Evolutionary conservation across 495 filamentous ascomycete species (phyloP).

Genomic region (Geopyxis carbonaria): DNA sequence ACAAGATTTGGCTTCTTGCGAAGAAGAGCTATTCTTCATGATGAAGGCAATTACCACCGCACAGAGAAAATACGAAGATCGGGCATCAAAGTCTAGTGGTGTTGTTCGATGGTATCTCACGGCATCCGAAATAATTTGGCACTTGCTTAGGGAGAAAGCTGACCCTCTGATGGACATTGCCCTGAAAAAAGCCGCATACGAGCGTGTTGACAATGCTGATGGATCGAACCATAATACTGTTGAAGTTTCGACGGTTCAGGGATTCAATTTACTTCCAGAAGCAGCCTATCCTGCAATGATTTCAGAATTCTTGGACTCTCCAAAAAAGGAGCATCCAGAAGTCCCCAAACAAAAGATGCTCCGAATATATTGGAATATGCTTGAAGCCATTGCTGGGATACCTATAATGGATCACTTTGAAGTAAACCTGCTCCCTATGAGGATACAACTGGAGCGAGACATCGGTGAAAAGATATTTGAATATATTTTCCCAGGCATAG

Average conservation of each 20-base stretch:
- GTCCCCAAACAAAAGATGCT: conserved; percentile 51
- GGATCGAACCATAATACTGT: conserved; percentile 88
- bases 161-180: conserved; percentile 91
- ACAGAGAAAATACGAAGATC: conserved; percentile 67
- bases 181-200: conserved; percentile 71
- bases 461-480: conserved; percentile 89
- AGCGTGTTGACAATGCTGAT: conserved; percentile 88
- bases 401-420: conserved; percentile 96
- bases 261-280: conserved; percentile 72
- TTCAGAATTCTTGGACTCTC: conserved; percentile 49
- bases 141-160: conserved; percentile 67
- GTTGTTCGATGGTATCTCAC: conserved; percentile 70
- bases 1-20: conserved; percentile 69
- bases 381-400: conserved; percentile 94
- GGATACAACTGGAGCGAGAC: conserved; percentile 83
- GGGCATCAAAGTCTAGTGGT: conserved; percentile 50
- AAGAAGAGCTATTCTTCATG: conserved; percentile 98
- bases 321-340: conserved; percentile 26
- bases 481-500: conserved; percentile 84
- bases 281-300: conserved; percentile 94
- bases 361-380: conserved; percentile 87
- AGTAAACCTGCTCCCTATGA: conserved; percentile 80
- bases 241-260: conserved; percentile 65
- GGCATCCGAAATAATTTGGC: conserved; percentile 88
- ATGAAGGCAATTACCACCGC: conserved; percentile 99